A percentile compares a stretch with the other conserved stretches of the same genome.
Conservation (phyloP, 164 flowering plant species). For the Magnolia sinica region DNA sequence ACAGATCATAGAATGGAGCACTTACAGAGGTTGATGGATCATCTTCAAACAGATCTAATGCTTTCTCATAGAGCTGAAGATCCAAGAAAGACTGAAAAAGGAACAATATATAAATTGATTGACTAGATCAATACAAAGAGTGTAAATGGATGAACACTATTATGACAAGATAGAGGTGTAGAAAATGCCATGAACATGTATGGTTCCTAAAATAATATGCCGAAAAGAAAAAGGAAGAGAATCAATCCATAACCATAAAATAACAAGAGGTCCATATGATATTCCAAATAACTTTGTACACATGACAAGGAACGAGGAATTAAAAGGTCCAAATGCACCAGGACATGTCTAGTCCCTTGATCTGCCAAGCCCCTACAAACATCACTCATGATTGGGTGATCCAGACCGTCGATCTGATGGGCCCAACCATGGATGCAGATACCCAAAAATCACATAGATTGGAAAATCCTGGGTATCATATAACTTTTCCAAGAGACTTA, state of each 20-base stretch:
- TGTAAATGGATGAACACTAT: not conserved
- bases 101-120: not conserved
- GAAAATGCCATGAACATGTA: not conserved
- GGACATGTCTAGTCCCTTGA: not conserved
- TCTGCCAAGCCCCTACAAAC: not conserved
- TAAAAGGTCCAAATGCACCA: not conserved
- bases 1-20: constrained; percentile 6
- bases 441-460: not conserved
- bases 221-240: not conserved
- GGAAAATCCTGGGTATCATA: not conserved
- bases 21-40: constrained; percentile 82
- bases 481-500: not conserved
- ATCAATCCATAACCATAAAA: not conserved
- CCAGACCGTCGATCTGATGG: not conserved
- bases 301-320: not conserved
- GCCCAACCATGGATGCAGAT: not conserved
- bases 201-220: not conserved
- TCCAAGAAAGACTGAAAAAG: constrained; percentile 64
- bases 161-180: not conserved
- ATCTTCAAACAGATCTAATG: constrained; percentile 88
- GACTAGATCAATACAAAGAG: not conserved
- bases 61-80: constrained; percentile 90
- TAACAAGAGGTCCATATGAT: not conserved
- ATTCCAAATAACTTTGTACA: no score
- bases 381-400: not conserved